Conservation (phyloP, 768 basidiomycete genomes). For the Fibroporia radiculosa region DNA sequence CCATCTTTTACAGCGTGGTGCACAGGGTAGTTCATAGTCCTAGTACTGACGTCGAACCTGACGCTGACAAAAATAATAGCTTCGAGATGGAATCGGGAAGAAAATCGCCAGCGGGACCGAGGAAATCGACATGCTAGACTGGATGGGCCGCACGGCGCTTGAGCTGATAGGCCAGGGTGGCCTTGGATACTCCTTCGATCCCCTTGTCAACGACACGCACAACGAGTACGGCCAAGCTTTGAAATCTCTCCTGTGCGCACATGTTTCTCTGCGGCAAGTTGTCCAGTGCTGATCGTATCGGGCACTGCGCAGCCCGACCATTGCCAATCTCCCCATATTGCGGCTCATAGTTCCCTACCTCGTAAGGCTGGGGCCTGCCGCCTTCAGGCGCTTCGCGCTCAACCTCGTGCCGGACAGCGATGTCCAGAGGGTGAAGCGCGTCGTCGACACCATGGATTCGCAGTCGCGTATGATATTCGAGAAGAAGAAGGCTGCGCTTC, state of each 20-base stretch:
- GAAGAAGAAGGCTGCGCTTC: constrained; percentile 29
- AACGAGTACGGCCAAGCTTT: constrained; percentile 11
- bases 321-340: not conserved
- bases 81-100: constrained; percentile 4
- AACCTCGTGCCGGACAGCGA: constrained; percentile 25
- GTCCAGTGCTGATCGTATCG: not conserved
- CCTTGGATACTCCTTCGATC: constrained; percentile 13
- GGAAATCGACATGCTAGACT: constrained; percentile 10
- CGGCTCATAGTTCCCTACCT: not conserved
- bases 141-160: constrained; percentile 14
- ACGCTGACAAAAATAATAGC: not conserved
- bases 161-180: constrained; percentile 14
- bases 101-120: not conserved
- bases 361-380: constrained; percentile 11
- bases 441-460: constrained; percentile 29
- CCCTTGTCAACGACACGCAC: constrained; percentile 4
- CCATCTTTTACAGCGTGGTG: constrained; percentile 17
- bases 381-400: constrained; percentile 27
- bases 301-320: not conserved
- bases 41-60: not conserved
- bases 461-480: constrained; percentile 29
- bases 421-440: constrained; percentile 24
- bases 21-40: constrained; percentile 16
- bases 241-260: constrained; percentile 22
- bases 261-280: not conserved